A percentile compares a stretch with the other conserved stretches of the same genome.
phyloP scores from a whole-genome alignment of 1,139 yeast species.

The Scheffersomyces segobiensis region DNA sequence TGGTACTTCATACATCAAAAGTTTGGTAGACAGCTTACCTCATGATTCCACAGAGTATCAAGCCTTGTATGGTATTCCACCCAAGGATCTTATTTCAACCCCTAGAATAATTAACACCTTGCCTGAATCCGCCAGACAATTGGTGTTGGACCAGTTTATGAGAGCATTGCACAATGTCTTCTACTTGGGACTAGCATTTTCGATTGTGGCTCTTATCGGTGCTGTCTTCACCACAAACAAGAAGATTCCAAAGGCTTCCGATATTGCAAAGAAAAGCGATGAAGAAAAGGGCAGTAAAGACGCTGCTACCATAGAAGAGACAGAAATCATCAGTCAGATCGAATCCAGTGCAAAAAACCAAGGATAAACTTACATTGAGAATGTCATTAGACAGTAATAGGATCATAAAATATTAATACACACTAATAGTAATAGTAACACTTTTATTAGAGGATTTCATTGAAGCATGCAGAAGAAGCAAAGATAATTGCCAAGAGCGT shows the following conservation, averaged over 20 bases:
- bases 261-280: background rate
- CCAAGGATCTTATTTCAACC: conserved; percentile 18
- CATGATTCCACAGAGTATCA: conserved; percentile 17
- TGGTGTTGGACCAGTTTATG: conserved; percentile 33
- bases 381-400: background rate
- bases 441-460: background rate
- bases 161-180: conserved; percentile 39
- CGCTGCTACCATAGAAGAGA: background rate
- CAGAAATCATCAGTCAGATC: background rate
- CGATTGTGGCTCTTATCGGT: conserved; percentile 28
- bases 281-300: background rate
- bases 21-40: conserved; percentile 16
- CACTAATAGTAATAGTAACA: background rate
- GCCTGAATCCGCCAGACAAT: conserved; percentile 16
- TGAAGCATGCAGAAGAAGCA: background rate
- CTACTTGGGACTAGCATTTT: conserved; percentile 37
- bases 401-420: background rate
- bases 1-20: conserved; percentile 7
- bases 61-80: conserved; percentile 14
- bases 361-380: background rate
- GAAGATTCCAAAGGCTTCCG: conserved; percentile 29
- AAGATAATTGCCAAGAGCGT: too few relatives aligned
- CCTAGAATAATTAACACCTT: conserved; percentile 20
- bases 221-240: conserved; percentile 37
- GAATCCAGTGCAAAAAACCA: background rate